These are phyloP conservation scores for Aspergillus texensis DNA, from an alignment of 2,329 filamentous ascomycete species.

Conservation along the genomic window DNA sequence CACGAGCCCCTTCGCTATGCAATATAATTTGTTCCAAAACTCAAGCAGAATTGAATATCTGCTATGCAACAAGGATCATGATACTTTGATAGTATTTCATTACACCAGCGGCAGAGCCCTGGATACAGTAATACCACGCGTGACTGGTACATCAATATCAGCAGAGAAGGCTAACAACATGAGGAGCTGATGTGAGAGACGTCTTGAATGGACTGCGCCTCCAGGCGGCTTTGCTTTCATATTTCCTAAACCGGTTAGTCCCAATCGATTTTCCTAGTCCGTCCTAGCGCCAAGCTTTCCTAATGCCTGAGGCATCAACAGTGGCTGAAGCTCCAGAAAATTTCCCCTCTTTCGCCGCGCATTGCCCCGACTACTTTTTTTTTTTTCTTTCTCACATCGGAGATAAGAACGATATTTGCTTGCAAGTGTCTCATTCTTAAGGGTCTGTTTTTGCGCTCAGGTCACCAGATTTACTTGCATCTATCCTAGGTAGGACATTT, in stretches of 20 bases:
- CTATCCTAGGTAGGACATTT: not conserved
- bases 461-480: too few species aligned
- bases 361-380: slow-evolving; percentile 9
- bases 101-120: not conserved
- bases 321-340: slow-evolving; percentile 21
- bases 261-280: not conserved
- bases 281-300: not conserved
- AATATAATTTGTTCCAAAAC: not conserved
- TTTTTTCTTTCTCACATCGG: slow-evolving; percentile 5
- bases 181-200: not conserved
- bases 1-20: not conserved
- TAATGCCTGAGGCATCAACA: slow-evolving; percentile 3
- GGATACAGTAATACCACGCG: not conserved
- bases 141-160: not conserved
- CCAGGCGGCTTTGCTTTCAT: not conserved
- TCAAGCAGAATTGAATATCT: not conserved
- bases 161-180: not conserved
- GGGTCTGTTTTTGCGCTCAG: not conserved
- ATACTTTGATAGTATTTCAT: not conserved
- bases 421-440: slow-evolving; percentile 3
- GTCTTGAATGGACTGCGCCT: not conserved
- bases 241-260: not conserved
- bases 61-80: not conserved
- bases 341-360: slow-evolving; percentile 17
- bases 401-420: slow-evolving; percentile 9